Conservation (phyloP, 2,329 filamentous ascomycete genomes). For the Xylariaceae sp. region DNA sequence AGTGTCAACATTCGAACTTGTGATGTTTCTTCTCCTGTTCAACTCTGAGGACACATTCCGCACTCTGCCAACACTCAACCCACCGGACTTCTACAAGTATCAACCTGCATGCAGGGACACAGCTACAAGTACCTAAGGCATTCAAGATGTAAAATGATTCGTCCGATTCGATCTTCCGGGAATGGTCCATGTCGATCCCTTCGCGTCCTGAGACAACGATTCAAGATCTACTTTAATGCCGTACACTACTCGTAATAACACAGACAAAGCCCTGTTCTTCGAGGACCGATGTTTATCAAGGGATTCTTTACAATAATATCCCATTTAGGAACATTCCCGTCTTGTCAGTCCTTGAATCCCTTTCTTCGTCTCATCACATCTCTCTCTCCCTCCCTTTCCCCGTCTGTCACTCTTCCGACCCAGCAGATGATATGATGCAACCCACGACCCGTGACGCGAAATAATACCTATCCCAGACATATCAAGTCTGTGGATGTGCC, state of each 20-base stretch:
- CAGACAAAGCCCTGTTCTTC: not conserved
- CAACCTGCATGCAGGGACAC: not conserved
- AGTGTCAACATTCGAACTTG: too few species aligned
- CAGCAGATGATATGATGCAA: too few species aligned
- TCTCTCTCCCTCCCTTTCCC: not conserved
- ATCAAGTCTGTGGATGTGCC: too few species aligned
- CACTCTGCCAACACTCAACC: too few species aligned
- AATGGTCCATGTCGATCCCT: not conserved
- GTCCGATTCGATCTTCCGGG: not conserved
- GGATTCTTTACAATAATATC: not conserved
- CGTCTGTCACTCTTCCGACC: too few species aligned
- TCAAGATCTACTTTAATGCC: not conserved
- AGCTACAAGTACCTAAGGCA: not conserved
- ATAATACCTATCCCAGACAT: too few species aligned
- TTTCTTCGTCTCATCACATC: not conserved
- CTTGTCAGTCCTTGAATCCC: not conserved
- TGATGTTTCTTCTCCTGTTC: too few species aligned
- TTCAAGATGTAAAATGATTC: not conserved
- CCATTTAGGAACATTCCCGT: not conserved
- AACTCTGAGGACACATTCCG: too few species aligned
- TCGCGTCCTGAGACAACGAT: not conserved
- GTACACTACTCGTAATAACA: not conserved
- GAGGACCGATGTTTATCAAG: not conserved
- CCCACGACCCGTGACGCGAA: too few species aligned
- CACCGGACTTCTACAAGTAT: too few species aligned